Conservation (phyloP, 164 flowering plant genomes). For the Aristolochia californica region DNA sequence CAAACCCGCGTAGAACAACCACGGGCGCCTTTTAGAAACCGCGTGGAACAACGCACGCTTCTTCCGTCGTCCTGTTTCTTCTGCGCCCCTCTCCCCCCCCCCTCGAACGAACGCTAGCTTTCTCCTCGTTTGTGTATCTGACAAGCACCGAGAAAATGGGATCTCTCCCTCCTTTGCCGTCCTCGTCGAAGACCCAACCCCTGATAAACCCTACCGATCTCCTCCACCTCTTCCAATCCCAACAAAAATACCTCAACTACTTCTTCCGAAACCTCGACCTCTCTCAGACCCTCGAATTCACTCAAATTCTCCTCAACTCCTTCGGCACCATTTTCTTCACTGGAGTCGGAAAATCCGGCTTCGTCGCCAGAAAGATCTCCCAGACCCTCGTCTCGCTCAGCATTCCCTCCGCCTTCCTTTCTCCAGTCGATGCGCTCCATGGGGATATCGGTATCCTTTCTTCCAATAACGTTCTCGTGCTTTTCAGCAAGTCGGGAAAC, state of each 20-base stretch:
- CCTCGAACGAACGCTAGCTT: too few species aligned
- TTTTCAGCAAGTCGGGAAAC: slow-evolving; percentile 83
- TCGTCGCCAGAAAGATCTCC: slow-evolving; percentile 85
- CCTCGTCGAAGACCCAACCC: slow-evolving; percentile 5
- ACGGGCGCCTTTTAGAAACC: too few species aligned
- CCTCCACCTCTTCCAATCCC: slow-evolving; percentile 64
- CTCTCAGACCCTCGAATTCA: slow-evolving; percentile 63
- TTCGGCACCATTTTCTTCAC: slow-evolving; percentile 74
- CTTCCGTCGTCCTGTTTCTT: too few species aligned
- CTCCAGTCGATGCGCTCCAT: slow-evolving; percentile 89
- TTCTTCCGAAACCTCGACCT: slow-evolving; percentile 77
- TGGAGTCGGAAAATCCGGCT: slow-evolving; percentile 95
- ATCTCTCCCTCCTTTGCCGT: slow-evolving; percentile 29
- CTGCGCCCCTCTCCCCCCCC: too few species aligned
- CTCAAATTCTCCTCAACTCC: slow-evolving; percentile 47
- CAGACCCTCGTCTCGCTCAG: slow-evolving; percentile 86
- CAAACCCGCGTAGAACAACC: too few species aligned
- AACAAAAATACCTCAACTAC: slow-evolving; percentile 68
- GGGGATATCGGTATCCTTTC: slow-evolving; percentile 79
- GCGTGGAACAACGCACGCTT: too few species aligned
- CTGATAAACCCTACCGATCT: slow-evolving; percentile 23
- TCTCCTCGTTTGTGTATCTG: too few species aligned
- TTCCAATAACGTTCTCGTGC: slow-evolving; percentile 37
- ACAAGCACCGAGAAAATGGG: slow-evolving; percentile 41
- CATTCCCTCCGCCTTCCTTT: slow-evolving; percentile 48